Evolutionary conservation across 768 basidiomycete species (phyloP).

Genomic region (Phaeolepiota aurea): DNA sequence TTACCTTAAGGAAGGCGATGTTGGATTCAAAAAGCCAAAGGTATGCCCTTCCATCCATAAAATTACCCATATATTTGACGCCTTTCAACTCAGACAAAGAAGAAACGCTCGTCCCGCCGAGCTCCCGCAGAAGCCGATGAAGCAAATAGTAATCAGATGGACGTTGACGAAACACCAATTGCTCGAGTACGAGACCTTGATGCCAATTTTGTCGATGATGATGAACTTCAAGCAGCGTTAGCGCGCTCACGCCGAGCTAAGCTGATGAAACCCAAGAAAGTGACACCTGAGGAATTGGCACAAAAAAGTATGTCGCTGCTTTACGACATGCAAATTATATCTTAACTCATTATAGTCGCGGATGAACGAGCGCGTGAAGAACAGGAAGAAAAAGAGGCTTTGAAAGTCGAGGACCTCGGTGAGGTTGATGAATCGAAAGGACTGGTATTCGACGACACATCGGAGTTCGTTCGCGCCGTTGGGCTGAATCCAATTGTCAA

Average conservation of each 20-base stretch:
- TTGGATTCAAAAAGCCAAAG: slow-evolving; percentile 94
- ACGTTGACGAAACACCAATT: slow-evolving; percentile 70
- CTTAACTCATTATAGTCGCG: slow-evolving; percentile 38
- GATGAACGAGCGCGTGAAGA: slow-evolving; percentile 52
- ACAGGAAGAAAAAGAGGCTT: slow-evolving; percentile 25
- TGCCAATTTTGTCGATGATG: slow-evolving; percentile 93
- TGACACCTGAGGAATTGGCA: slow-evolving; percentile 78
- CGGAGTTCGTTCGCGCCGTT: slow-evolving; percentile 89
- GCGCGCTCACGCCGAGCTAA: slow-evolving; percentile 81
- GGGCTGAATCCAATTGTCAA: slow-evolving; percentile 51
- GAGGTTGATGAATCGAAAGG: slow-evolving; percentile 35
- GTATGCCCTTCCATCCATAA: slow-evolving; percentile 25
- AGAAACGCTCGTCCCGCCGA: slow-evolving; percentile 75
- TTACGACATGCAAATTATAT: too few relatives aligned
- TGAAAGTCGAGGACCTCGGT: slow-evolving; percentile 40
- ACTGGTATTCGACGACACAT: slow-evolving; percentile 91
- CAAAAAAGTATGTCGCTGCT: slow-evolving; percentile 65
- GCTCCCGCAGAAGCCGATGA: slow-evolving; percentile 45
- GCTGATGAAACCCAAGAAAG: slow-evolving; percentile 65
- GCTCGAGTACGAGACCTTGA: slow-evolving; percentile 66
- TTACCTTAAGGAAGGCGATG: slow-evolving; percentile 85
- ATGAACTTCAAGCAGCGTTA: slow-evolving; percentile 91
- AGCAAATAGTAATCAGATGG: slow-evolving; percentile 53
- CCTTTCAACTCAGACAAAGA: slow-evolving; percentile 62
- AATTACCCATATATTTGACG: slow-evolving; percentile 3